Percentiles rank a stretch among this genome's conserved stretches.
Evolutionary conservation across 2,329 filamentous ascomycete species (phyloP).

Genomic region (Parascedosporium putredinis): DNA sequence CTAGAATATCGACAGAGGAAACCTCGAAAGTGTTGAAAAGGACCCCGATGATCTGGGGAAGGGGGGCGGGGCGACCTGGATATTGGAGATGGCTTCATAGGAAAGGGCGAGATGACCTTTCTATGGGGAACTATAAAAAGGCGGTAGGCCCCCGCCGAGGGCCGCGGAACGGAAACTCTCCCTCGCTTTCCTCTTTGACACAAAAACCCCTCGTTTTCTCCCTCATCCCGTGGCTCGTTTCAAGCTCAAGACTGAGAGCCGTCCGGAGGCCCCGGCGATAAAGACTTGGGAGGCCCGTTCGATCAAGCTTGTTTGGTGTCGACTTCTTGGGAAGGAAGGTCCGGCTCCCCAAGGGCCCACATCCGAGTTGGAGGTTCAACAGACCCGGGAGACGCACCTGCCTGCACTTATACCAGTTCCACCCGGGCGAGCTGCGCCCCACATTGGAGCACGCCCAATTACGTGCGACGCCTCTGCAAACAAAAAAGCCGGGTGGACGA

Average conservation of each 20-base stretch:
- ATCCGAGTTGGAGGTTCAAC: not conserved
- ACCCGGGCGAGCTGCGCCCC: too few species aligned
- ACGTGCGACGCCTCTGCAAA: too few species aligned
- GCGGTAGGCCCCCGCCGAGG: constrained; percentile 12
- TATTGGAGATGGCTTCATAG: not conserved
- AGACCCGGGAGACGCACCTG: not conserved
- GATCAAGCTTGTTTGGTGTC: not conserved
- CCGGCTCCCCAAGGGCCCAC: not conserved
- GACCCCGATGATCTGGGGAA: too few species aligned
- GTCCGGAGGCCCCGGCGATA: not conserved
- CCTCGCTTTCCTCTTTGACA: not conserved
- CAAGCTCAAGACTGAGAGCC: not conserved
- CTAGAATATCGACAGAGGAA: not conserved
- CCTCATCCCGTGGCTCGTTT: not conserved
- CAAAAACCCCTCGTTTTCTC: not conserved
- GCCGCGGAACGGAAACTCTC: not conserved
- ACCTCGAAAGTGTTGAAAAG: not conserved
- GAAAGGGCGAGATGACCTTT: constrained; percentile 4
- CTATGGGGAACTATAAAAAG: constrained; percentile 24
- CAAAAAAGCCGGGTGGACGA: not conserved
- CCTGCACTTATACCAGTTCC: not conserved
- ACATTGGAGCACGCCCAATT: too few species aligned
- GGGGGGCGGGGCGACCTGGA: not conserved
- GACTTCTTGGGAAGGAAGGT: not conserved
- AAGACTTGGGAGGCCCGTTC: not conserved